Evolutionary conservation across 768 basidiomycete species (phyloP), one percentile per base, ranked within the genome.

Genomic region (Agaricus subrufescens): DNA sequence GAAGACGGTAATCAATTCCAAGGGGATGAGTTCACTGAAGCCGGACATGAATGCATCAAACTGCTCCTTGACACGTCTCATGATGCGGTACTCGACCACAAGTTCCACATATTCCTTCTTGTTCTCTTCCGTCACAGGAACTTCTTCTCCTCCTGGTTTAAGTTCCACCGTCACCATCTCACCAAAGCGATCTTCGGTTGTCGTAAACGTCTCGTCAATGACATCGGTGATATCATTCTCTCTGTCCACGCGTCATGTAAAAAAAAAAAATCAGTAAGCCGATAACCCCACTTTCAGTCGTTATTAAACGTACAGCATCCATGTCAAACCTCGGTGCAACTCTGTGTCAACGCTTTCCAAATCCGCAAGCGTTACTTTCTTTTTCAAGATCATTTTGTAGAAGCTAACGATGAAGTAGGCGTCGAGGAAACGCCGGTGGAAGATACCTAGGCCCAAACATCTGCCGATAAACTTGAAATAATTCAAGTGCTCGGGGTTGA

Each of bases 391-490:
- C 95, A 98, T 98, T 79, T 98, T 99, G 84, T 99, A 98, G 81
- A 99, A 97, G 65, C 92, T 92, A 69, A 96, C 94, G 62, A 98
- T 98, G 71, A 99, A 99, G 80, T 98, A 98, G 37, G 95, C 96
- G 63, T 99, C 97, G 61, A 99, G 75, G 87, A 99, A 99, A 9
- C 97, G 91, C 53, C 97, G 87, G 69, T 99, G 97, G 86, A 99
- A 99, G 69, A 99, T 98, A 61, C 92, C 96, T 44, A 98, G 81
- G 51, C 95, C 94, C 53, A 98, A 78, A 66, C 90, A 92, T 37
- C 97, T 86, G 8, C 97, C 97, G 61, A 99, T 98, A 72, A 99
- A 98, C 75, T 98, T 98, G 89, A 98, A 98, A 76, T 98, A 99
- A 76, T 98, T 98, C 69, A 99, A 73, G 73, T 99, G 97, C 73